Base-by-base conservation (phyloP, 257 asterid genomes). In the Jacaranda mimosifolia region DNA sequence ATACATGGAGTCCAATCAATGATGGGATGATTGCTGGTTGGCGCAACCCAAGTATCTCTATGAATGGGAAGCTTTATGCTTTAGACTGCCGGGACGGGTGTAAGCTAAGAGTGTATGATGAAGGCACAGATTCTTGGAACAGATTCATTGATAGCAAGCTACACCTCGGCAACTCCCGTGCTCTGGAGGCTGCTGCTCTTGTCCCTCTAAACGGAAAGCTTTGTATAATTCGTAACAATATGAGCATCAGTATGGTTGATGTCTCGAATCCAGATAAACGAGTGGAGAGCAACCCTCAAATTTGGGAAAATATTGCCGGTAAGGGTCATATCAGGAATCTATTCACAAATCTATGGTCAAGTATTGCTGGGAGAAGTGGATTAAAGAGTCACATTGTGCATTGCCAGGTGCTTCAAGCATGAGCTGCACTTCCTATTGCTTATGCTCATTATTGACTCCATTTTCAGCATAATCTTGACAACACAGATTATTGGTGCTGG, bases 341-440 rank as follows among this genome's bases (percentile, higher is more conserved):
- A 9, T 88, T 88, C 58, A 86, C 93, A 6, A 88, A 88, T 72
- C 26, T 88, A 14, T 88, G 91, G 93, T 88, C 91, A 21, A 88
- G 89, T 32, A 86, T 88, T 48, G 93, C 93, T 18, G 93, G 93
- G 35, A 82, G 93, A 70, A 83, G 87, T 48, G 93, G 93, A 38
- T 67, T 88, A 84, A 88, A 88, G 93, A 86, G 89, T 39, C 93
- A 86, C 79, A 88, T 86, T 32, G 91, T 88, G 79, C 93, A 88
- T 64, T 88, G 91, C 46, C 93, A 88, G 68, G 93, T 88, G 77
- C 89, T 88, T 69, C 93, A 84, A 81, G 92, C 89, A 15, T 88
- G 83, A 87, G 38, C 56, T 9, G 4, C 40, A 21, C 39, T 15
- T 13, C 49, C 14, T 14, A 14, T 35, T 52, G 18, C 1, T 53